Conservation (phyloP, 2,329 filamentous ascomycete genomes). For the Colletotrichum sp. region DNA sequence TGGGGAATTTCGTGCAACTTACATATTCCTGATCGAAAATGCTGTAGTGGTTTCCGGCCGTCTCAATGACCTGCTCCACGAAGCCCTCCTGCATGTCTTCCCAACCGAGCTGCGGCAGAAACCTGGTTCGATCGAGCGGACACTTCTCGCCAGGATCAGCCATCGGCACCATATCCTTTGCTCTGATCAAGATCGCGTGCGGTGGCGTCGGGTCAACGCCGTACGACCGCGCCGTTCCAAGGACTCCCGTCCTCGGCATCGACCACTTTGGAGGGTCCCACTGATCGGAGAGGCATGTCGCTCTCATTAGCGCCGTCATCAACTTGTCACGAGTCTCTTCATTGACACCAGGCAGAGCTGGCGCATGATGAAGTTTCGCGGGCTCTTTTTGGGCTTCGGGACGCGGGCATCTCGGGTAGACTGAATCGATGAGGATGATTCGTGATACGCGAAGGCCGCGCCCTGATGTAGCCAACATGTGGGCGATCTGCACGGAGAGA, state of each 20-base stretch:
- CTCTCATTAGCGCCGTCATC: slow-evolving; percentile 14
- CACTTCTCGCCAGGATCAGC: slow-evolving; percentile 4
- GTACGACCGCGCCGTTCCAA: neutral
- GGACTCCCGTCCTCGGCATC: neutral
- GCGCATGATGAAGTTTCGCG: slow-evolving; percentile 3
- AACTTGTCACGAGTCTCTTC: slow-evolving; percentile 5
- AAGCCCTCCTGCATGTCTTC: slow-evolving; percentile 13
- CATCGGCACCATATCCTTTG: slow-evolving; percentile 11
- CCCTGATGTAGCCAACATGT: slow-evolving; percentile 6
- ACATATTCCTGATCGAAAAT: slow-evolving; percentile 9
- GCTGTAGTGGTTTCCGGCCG: slow-evolving; percentile 9
- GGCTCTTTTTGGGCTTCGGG: slow-evolving; percentile 13
- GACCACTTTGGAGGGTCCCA: slow-evolving; percentile 1
- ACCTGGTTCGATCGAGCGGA: slow-evolving; percentile 3
- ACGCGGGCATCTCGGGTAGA: slow-evolving; percentile 4
- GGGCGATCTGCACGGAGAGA: neutral
- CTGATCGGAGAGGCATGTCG: slow-evolving; percentile 6
- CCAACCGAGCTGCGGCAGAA: slow-evolving; percentile 8
- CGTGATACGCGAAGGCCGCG: slow-evolving; percentile 8
- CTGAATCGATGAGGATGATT: slow-evolving; percentile 11
- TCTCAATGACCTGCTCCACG: slow-evolving; percentile 8
- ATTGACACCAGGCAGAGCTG: neutral
- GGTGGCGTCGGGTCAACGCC: neutral
- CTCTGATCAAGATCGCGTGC: neutral
- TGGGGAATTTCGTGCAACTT: rapidly evolving